These are phyloP conservation scores for Pseudogymnoascus sp. DNA, from an alignment of 2,329 filamentous ascomycete genomes.

Conservation along the genomic window DNA sequence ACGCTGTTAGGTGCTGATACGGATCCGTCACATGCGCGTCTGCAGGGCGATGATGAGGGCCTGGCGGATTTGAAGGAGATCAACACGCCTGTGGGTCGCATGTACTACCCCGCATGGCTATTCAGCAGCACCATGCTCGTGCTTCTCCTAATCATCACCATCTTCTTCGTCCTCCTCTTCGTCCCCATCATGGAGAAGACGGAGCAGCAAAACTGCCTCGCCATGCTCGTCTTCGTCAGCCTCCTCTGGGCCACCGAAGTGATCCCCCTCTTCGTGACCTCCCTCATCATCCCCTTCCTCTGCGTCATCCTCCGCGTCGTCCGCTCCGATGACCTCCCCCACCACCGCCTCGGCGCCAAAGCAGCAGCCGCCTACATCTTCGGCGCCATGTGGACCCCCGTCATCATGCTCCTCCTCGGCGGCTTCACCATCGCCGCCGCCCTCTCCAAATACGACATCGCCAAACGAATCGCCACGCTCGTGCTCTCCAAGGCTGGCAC, in stretches of 20 bases:
- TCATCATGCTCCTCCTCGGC: conserved; percentile 95
- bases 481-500: conserved; percentile 95
- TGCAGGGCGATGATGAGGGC: conserved; percentile 79
- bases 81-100: conserved; percentile 69
- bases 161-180: conserved; percentile 69
- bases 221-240: conserved; percentile 88
- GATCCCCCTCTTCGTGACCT: conserved; percentile 94
- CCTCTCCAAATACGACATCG: conserved; percentile 93
- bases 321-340: conserved; percentile 63
- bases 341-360: conserved; percentile 68
- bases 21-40: conserved; percentile 58
- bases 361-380: conserved; percentile 80
- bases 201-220: conserved; percentile 94
- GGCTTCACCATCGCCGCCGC: conserved; percentile 95
- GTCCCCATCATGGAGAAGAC: conserved; percentile 76
- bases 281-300: conserved; percentile 85
- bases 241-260: conserved; percentile 95
- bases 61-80: conserved; percentile 58
- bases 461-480: conserved; percentile 93
- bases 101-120: conserved; percentile 73
- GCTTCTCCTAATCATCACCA: conserved; percentile 59
- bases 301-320: conserved; percentile 83
- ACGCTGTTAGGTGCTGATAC: conserved; percentile 72
- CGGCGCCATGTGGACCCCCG: conserved; percentile 95
- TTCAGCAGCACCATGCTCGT: conserved; percentile 75